A percentile compares a stretch with the other conserved stretches of the same genome.
Evolutionary conservation across 257 asterid species (phyloP).

Genomic region (Apocynum venetum): DNA sequence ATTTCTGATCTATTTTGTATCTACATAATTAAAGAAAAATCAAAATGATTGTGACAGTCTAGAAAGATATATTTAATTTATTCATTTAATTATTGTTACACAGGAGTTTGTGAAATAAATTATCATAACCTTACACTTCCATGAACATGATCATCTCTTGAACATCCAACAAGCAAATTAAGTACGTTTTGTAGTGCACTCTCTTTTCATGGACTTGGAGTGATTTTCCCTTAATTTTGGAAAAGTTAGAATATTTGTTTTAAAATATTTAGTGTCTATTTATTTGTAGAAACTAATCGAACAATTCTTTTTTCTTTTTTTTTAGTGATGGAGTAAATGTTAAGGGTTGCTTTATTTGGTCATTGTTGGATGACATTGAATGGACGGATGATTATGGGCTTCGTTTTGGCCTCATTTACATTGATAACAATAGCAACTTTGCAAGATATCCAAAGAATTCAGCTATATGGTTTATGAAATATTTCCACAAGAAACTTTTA

Average conservation of each 20-base stretch:
- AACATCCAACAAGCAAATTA: neutral
- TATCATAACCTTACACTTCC: neutral
- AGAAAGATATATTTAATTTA: no score
- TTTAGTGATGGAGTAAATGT: slow-evolving; percentile 4
- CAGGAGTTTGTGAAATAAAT: neutral
- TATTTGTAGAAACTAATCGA: neutral
- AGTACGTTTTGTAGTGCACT: neutral
- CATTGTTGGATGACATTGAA: neutral
- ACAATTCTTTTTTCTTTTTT: no score
- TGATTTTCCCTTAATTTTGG: neutral
- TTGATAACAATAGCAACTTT: neutral
- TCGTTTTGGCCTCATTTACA: neutral
- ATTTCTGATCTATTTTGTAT: no score
- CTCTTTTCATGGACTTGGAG: no score
- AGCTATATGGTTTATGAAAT: neutral
- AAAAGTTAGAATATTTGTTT: no score
- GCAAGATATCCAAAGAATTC: slow-evolving; percentile 1
- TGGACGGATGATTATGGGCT: neutral
- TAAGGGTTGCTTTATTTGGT: slow-evolving; percentile 1
- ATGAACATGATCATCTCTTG: neutral
- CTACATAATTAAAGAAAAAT: no score
- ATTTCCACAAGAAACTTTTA: neutral
- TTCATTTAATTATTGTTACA: no score
- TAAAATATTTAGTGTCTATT: no score
- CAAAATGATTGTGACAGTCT: no score